Evolutionary conservation across 1,284 basidiomycete species (phyloP).

Genomic region (Hemileia vastatrix): DNA sequence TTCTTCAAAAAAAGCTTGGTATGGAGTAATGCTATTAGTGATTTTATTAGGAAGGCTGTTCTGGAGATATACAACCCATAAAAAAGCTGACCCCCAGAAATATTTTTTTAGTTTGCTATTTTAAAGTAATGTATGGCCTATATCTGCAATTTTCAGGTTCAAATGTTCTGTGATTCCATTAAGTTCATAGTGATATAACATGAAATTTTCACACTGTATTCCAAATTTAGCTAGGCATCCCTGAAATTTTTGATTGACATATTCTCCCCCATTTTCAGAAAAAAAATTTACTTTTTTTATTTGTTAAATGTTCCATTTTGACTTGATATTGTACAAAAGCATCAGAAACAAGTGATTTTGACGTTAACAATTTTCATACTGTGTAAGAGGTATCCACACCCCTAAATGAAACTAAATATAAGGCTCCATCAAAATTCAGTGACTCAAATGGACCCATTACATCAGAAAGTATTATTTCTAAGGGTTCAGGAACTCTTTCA

Average conservation of each 20-base stretch:
- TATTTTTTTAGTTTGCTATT: no score
- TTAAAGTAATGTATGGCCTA: no score
- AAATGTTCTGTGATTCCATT: slow-evolving; percentile 19
- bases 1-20: no score
- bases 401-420: neutral
- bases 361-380: neutral
- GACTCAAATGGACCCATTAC: slow-evolving; percentile 8
- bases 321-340: no score
- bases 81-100: no score
- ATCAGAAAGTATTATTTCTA: slow-evolving; percentile 4
- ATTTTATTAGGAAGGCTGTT: no score
- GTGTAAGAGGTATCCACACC: slow-evolving; percentile 1
- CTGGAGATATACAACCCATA: no score
- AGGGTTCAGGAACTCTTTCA: no score
- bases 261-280: slow-evolving; percentile 3
- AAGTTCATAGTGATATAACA: slow-evolving; percentile 18
- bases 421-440: neutral
- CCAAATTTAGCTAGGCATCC: neutral
- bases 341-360: neutral
- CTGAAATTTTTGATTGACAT: neutral
- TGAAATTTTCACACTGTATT: neutral
- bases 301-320: neutral
- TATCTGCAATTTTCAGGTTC: no score
- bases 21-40: no score
- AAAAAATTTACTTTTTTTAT: neutral